Percentiles rank a stretch among this genome's conserved stretches.
These are phyloP conservation scores for Camelina laxa DNA, from an alignment of 345 rosid species.

Conservation along the genomic window DNA sequence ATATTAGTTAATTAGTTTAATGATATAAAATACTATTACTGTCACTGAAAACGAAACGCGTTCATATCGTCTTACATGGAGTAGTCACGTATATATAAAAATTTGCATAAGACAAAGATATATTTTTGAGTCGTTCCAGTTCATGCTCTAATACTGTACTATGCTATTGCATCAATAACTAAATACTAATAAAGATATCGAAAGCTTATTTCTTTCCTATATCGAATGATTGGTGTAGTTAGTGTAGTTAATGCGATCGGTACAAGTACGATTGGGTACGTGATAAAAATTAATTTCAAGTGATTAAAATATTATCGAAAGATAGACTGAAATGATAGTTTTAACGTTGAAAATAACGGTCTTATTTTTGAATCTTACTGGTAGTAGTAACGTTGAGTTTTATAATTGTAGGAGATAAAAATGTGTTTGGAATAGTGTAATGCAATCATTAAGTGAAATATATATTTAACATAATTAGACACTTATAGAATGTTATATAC, in stretches of 20 bases:
- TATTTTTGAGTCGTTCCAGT: background rate
- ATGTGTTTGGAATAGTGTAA: too few relatives aligned
- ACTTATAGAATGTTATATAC: too few relatives aligned
- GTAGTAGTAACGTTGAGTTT: too few relatives aligned
- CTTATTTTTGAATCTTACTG: too few relatives aligned
- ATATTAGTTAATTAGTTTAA: conserved; percentile 8
- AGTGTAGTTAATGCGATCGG: background rate
- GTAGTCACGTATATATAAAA: too few relatives aligned
- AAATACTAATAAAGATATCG: background rate
- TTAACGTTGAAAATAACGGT: background rate
- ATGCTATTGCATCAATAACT: background rate
- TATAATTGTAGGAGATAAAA: too few relatives aligned
- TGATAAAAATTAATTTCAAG: background rate
- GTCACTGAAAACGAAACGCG: conserved; percentile 44
- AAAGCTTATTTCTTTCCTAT: background rate
- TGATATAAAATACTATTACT: conserved; percentile 1
- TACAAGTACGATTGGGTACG: background rate
- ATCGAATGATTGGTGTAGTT: conserved; percentile 21
- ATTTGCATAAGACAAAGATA: background rate
- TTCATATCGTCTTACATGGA: conserved; percentile 1
- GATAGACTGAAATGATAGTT: background rate
- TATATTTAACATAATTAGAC: too few relatives aligned
- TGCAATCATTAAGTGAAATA: too few relatives aligned
- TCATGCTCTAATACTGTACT: too few relatives aligned
- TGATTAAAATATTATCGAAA: background rate